Conservation (phyloP, 768 basidiomycete species). For the Hericium alpestre region DNA sequence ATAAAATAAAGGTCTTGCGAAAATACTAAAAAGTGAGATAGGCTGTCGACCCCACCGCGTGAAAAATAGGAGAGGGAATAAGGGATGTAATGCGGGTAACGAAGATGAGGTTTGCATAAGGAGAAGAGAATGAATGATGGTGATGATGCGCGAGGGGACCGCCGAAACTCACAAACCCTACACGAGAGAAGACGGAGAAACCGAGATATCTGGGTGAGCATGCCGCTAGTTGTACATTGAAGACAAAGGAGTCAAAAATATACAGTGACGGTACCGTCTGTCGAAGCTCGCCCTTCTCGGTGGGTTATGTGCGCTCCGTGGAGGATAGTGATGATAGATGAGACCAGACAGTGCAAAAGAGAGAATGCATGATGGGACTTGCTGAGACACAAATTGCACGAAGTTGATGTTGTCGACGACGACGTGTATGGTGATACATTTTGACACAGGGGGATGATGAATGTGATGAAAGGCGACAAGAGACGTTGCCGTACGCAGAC, state of each 20-base stretch:
- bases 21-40: conserved; percentile 31
- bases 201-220: conserved; percentile 10
- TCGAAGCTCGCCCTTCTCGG: conserved; percentile 9
- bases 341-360: conserved; percentile 27
- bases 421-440: conserved; percentile 70
- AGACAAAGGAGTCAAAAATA: conserved; percentile 12
- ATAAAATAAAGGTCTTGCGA: conserved; percentile 71
- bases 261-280: conserved; percentile 12
- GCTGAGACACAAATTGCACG: conserved; percentile 32
- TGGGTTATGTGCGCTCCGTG: conserved; percentile 10
- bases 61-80: conserved; percentile 34
- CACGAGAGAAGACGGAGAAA: conserved; percentile 7
- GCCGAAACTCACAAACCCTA: conserved; percentile 13
- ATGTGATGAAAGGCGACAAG: conserved; percentile 36
- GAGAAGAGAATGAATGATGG: conserved; percentile 10
- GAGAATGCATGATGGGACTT: conserved; percentile 36
- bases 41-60: conserved; percentile 47
- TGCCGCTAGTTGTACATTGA: conserved; percentile 14
- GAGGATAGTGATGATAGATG: conserved; percentile 16
- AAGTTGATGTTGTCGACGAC: conserved; percentile 43
- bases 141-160: conserved; percentile 11
- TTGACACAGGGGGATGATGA: conserved; percentile 41
- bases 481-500: conserved; percentile 27
- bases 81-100: conserved; percentile 40
- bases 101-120: conserved; percentile 45